Percentiles rank a stretch among this genome's conserved stretches.
Conservation (phyloP, 371 early-diverging fungal genomes). For the Circinella umbellata region DNA sequence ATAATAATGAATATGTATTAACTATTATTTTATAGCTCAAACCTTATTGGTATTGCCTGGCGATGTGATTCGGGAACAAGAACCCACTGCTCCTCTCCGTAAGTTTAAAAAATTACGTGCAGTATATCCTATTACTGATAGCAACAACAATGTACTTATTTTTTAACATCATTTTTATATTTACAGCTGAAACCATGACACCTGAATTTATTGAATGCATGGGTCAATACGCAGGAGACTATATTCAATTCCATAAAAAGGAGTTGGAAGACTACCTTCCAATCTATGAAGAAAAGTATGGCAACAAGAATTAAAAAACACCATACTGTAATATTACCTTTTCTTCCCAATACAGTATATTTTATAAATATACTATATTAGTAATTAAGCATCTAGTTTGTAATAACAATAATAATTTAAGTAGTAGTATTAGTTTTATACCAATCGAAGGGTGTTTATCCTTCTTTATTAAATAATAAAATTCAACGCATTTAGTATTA, state of each 20-base stretch:
- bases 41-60: constrained; percentile 28
- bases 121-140: neutral
- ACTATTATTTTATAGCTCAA: constrained; percentile 16
- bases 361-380: too few relatives aligned
- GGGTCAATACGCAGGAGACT: neutral
- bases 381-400: too few relatives aligned
- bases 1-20: neutral
- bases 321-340: too few relatives aligned
- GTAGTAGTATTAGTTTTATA: too few relatives aligned
- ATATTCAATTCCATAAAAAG: constrained; percentile 9
- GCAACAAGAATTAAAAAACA: neutral
- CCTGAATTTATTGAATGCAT: neutral
- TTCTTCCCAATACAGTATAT: too few relatives aligned
- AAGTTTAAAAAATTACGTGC: neutral
- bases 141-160: neutral
- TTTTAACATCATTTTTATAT: neutral
- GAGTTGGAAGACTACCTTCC: neutral
- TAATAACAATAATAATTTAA: too few relatives aligned
- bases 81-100: constrained; percentile 9
- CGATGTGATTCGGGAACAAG: constrained; percentile 18
- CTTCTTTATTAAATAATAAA: too few relatives aligned
- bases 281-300: neutral
- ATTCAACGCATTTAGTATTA: too few relatives aligned
- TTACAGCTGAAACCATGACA: neutral
- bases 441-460: too few relatives aligned